Evolutionary conservation across 1,284 basidiomycete species (phyloP).

Genomic region (Leccinum variabile): DNA sequence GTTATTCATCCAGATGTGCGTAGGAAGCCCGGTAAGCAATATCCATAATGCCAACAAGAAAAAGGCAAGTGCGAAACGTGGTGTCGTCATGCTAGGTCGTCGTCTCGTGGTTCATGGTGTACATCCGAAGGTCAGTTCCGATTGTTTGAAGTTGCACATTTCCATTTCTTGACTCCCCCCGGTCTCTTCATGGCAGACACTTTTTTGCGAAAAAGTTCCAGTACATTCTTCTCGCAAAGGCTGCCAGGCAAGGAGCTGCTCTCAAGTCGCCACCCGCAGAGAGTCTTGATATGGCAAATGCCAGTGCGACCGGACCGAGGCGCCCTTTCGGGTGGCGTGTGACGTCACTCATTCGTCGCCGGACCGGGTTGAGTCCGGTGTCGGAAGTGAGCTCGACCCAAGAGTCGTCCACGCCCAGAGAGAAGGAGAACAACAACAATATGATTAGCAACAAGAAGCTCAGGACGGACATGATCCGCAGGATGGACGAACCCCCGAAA

Average conservation of each 20-base stretch:
- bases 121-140: constrained; percentile 54
- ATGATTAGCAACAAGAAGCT: constrained; percentile 43
- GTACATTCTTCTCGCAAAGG: constrained; percentile 59
- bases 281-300: constrained; percentile 14
- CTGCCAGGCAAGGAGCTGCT: constrained; percentile 28
- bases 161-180: background rate
- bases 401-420: constrained; percentile 17
- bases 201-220: constrained; percentile 78
- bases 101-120: constrained; percentile 73
- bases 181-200: constrained; percentile 44
- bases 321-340: constrained; percentile 35
- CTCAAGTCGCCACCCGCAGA: constrained; percentile 15
- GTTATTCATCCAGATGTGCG: constrained; percentile 69
- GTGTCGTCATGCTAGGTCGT: constrained; percentile 45
- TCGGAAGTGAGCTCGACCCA: constrained; percentile 26
- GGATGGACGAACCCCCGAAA: constrained; percentile 77
- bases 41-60: background rate
- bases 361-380: constrained; percentile 21
- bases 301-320: constrained; percentile 24
- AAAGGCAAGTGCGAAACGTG: background rate
- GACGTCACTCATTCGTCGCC: constrained; percentile 36
- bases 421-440: too few relatives aligned
- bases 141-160: background rate
- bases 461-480: constrained; percentile 83
- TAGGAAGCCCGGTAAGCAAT: constrained; percentile 66